These are phyloP conservation scores for Pseudotsuga menziesii DNA, from an alignment of 75 land plant genomes.

Conservation along the genomic window DNA sequence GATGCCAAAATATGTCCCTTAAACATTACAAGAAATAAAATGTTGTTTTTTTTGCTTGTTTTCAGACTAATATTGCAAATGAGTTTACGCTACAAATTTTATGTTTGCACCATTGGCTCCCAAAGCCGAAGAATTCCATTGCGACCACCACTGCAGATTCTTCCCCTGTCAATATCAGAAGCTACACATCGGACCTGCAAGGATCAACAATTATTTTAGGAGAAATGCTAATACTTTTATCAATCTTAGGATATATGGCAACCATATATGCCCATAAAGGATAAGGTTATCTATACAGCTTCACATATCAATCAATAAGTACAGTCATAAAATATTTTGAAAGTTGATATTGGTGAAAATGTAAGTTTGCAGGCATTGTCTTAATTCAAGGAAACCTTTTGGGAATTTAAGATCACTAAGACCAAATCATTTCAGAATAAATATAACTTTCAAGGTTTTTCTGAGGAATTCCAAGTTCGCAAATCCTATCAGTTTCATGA, in stretches of 20 bases:
- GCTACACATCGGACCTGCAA: conserved; percentile 87
- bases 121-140: conserved; percentile 95
- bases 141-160: conserved; percentile 97
- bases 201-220: not conserved
- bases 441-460: too few relatives aligned
- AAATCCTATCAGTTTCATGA: too few relatives aligned
- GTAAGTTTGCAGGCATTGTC: not conserved
- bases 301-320: not conserved
- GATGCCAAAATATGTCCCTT: too few relatives aligned
- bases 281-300: not conserved
- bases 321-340: not conserved
- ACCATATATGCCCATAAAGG: not conserved
- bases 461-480: too few relatives aligned
- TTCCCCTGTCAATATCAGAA: conserved; percentile 90
- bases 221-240: not conserved
- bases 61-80: not conserved
- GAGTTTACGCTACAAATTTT: not conserved
- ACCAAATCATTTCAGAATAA: not conserved
- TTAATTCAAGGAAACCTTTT: not conserved
- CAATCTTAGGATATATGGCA: not conserved
- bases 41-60: too few relatives aligned
- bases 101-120: conserved; percentile 67
- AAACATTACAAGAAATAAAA: too few relatives aligned
- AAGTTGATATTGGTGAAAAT: not conserved
- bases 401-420: not conserved